Evolutionary conservation across 805 yeast genomes (phyloP).

Genomic region (Spathaspora girioi): DNA sequence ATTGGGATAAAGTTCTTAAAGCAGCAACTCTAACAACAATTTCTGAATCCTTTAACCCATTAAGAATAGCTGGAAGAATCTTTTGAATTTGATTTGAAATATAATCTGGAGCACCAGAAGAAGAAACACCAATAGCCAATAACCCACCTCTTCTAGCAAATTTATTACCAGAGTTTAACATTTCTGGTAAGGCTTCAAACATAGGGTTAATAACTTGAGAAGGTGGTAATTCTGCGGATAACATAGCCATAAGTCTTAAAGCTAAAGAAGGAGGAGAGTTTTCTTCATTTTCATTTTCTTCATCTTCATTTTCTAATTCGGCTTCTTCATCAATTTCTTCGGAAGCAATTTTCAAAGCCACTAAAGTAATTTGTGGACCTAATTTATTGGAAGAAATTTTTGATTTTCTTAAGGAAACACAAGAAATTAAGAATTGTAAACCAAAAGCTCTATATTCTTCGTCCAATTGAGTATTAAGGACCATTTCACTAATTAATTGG

Average conservation of each 20-base stretch:
- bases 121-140: conserved; percentile 75
- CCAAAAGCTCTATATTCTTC: conserved; percentile 83
- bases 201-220: conserved; percentile 84
- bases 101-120: conserved; percentile 93
- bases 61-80: conserved; percentile 66
- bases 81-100: conserved; percentile 71
- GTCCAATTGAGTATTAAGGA: conserved; percentile 61
- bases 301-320: conserved; percentile 75
- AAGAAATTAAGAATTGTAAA: conserved; percentile 76
- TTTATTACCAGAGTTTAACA: conserved; percentile 56
- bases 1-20: conserved; percentile 69
- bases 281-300: conserved; percentile 92
- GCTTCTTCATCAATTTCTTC: conserved; percentile 74
- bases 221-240: conserved; percentile 86
- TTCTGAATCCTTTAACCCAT: conserved; percentile 75
- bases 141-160: conserved; percentile 86
- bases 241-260: conserved; percentile 70
- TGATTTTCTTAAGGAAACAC: conserved; percentile 74
- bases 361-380: conserved; percentile 74
- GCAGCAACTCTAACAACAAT: conserved; percentile 82
- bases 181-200: conserved; percentile 55
- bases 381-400: conserved; percentile 76
- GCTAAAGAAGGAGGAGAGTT: conserved; percentile 75
- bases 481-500: conserved; percentile 71
- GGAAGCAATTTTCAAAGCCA: conserved; percentile 73